Evolutionary conservation across 2,329 filamentous ascomycete genomes (phyloP).

Genomic region (Beauveria pseudobassiana): DNA sequence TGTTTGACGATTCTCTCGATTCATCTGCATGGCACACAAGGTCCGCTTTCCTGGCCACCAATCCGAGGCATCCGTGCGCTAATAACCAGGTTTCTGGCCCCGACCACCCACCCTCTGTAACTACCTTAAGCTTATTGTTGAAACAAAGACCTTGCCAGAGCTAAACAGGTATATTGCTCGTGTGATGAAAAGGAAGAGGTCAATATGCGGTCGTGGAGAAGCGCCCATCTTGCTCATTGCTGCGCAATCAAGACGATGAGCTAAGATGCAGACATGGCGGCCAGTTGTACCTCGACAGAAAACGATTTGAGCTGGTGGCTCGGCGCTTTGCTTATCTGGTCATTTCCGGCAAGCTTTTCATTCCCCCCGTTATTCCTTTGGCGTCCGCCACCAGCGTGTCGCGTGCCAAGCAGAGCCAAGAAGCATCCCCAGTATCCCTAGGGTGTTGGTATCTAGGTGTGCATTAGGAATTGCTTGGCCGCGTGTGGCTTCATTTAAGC

Average conservation of each 20-base stretch:
- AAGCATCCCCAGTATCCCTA: not conserved
- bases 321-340: not conserved
- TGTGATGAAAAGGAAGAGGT: not conserved
- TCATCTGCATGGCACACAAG: no score
- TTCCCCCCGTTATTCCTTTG: not conserved
- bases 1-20: no score
- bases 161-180: not conserved
- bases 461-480: not conserved
- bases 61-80: not conserved
- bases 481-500: not conserved
- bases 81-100: not conserved
- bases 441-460: not conserved
- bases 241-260: no score
- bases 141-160: not conserved
- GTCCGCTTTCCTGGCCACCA: not conserved
- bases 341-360: not conserved
- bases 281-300: no score
- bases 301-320: not conserved
- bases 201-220: not conserved
- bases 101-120: not conserved
- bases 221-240: not conserved
- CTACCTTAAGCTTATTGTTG: not conserved
- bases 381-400: not conserved
- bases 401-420: conserved; percentile 1
- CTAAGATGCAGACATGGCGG: no score